These are phyloP conservation scores for Daphne laureola DNA, from an alignment of 441 rosid species.

Conservation along the genomic window DNA sequence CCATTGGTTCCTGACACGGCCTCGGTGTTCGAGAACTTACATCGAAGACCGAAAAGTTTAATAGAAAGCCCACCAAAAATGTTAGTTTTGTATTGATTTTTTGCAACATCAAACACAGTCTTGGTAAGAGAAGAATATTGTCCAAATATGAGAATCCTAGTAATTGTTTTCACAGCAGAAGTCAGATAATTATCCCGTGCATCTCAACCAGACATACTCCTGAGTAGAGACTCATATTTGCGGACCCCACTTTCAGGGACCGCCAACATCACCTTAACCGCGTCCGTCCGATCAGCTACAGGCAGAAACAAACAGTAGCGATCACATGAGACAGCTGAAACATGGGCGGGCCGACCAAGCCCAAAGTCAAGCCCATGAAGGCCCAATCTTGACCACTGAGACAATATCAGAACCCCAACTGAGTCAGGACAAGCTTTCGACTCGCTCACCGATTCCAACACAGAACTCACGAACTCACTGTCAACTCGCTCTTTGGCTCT, in stretches of 20 bases:
- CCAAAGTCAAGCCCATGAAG: constrained; percentile 73
- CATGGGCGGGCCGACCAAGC: constrained; percentile 55
- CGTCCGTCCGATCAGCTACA: constrained; percentile 38
- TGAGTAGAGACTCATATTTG: constrained; percentile 46
- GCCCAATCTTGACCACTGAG: constrained; percentile 86
- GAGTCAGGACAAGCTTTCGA: constrained; percentile 51
- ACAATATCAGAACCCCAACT: constrained; percentile 59
- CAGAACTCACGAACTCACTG: constrained; percentile 44
- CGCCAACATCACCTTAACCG: constrained; percentile 68
- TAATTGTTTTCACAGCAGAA: no score
- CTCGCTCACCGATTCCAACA: constrained; percentile 50
- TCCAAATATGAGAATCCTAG: no score
- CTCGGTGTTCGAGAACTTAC: no score
- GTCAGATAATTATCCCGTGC: not conserved
- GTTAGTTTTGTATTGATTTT: no score
- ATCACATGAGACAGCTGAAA: constrained; percentile 60
- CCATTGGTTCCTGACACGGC: no score
- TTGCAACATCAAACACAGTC: no score
- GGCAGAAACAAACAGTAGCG: constrained; percentile 68
- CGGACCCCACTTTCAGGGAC: constrained; percentile 55
- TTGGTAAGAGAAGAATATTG: no score
- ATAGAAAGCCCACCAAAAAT: no score
- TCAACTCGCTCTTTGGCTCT: constrained; percentile 58
- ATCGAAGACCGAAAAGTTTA: no score
- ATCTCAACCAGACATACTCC: constrained; percentile 29